Base-by-base conservation (phyloP, 805 yeast genomes). In the Kuraishia capsulata region DNA sequence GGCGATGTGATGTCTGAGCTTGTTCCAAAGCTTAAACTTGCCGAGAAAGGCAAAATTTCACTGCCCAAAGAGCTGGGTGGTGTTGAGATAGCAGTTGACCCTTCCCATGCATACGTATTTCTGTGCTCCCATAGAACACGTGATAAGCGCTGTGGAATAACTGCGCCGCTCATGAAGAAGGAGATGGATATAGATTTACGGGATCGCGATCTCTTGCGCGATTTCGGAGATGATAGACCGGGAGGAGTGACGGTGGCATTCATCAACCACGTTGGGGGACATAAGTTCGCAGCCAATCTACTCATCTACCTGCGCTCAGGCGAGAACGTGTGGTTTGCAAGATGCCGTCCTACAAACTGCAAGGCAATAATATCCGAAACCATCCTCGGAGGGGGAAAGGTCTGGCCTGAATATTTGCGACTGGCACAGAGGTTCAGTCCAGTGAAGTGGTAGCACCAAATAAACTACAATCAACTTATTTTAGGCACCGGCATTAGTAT, bases 261-360 rank as follows among this genome's bases (percentile, higher is more conserved):
- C 48, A 72, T 83, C 23, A 88, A 85, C 51, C 98, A 90, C 57
- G 83, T 90, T 20, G 98, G 98, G 5, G 97, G 97, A 4, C 98
- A 90, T 61, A 92, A 92, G 57, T 92, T 67, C 59, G 87, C 92
- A 1, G 97, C 97, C 2, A 90, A 90, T 56, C 83, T 86, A 3
- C 69, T 87, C 37, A 73, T 90, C 13, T 88, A 87, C 53, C 61
- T 78, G 45, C 77, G 71, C 45, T 62, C 73, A 9, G 94, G 92
- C 4, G 83, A 84, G 46, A 78, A 80, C 41, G 73, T 88, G 21
- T 88, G 97, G 97, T 64, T 86, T 53, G 98, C 95, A 1, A 70
- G 90, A 43, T 81, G 94, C 39, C 68, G 74, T 3, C 97, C 97
- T 3, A 67, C 69, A 37, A 84, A 86, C 50, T 83, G 81, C 19